Percentiles rank a stretch among this genome's conserved stretches.
These are phyloP conservation scores for Misopates orontium DNA, from an alignment of 257 asterid species.

Conservation along the genomic window DNA sequence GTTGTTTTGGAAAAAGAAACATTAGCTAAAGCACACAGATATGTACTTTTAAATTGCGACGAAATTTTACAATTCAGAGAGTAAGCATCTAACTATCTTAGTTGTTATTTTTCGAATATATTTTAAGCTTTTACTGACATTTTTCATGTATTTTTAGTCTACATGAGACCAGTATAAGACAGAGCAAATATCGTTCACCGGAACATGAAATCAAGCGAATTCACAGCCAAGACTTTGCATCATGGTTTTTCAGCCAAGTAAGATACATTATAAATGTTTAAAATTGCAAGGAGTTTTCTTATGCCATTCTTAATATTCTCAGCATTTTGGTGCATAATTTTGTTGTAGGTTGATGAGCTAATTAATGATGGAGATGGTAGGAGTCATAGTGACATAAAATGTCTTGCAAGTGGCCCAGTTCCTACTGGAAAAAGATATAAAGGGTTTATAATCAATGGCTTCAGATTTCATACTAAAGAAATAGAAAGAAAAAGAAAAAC, in stretches of 20 bases:
- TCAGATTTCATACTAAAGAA: constrained; percentile 19
- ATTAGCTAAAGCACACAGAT: too few relatives aligned
- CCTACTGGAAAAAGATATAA: constrained; percentile 1
- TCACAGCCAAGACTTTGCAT: neutral
- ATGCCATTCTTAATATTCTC: neutral
- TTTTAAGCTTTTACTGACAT: neutral
- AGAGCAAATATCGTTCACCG: neutral
- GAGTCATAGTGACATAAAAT: neutral
- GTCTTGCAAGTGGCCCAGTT: constrained; percentile 12
- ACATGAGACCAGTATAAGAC: neutral
- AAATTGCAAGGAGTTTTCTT: too few relatives aligned
- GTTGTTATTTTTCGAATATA: too few relatives aligned
- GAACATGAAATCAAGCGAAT: constrained; percentile 2
- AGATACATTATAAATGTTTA: neutral
- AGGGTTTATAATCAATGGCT: constrained; percentile 8
- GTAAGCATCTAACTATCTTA: too few relatives aligned
- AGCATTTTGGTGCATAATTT: too few relatives aligned
- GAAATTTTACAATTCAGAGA: too few relatives aligned
- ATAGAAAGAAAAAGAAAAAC: too few relatives aligned
- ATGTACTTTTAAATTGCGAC: neutral
- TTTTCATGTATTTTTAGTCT: neutral
- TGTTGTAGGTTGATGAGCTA: neutral
- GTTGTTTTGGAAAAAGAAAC: neutral
- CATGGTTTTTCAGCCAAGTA: neutral
- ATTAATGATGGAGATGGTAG: neutral